phyloP scores from a whole-genome alignment of 805 yeast genomes.

The Candida orba region DNA sequence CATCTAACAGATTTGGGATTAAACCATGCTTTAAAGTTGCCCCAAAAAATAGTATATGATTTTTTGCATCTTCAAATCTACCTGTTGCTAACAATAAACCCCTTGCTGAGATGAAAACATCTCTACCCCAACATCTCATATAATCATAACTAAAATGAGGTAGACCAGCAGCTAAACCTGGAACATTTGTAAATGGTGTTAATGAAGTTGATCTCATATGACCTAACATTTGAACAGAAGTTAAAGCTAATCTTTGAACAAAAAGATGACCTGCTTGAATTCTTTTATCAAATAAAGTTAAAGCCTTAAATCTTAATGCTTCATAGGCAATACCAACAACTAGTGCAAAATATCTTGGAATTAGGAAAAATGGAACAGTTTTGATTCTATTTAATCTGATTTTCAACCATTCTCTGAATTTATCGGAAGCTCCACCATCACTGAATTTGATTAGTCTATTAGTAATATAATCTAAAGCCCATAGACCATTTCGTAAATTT shows the following conservation, averaged over 20 bases:
- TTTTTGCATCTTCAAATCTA: conserved; percentile 69
- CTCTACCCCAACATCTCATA: conserved; percentile 99
- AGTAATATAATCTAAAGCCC: conserved; percentile 81
- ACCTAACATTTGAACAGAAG: conserved; percentile 86
- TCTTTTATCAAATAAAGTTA: conserved; percentile 45
- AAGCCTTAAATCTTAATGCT: conserved; percentile 65
- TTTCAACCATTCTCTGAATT: conserved; percentile 64
- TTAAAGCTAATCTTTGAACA: conserved; percentile 70
- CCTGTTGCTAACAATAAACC: conserved; percentile 78
- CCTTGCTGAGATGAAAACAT: conserved; percentile 80
- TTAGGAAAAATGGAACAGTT: conserved; percentile 65
- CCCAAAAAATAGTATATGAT: conserved; percentile 82
- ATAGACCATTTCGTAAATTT: conserved; percentile 72
- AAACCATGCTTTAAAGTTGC: conserved; percentile 90
- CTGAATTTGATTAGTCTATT: conserved; percentile 53
- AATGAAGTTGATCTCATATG: conserved; percentile 66
- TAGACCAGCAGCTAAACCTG: conserved; percentile 90
- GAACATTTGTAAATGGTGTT: conserved; percentile 51
- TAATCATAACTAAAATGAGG: conserved; percentile 89
- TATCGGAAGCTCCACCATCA: conserved; percentile 37
- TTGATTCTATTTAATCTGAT: conserved; percentile 57
- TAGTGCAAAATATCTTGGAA: conserved; percentile 83
- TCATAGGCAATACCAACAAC: conserved; percentile 79
- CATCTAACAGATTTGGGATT: conserved; percentile 87
- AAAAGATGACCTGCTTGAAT: conserved; percentile 62